A percentile compares a stretch with the other conserved stretches of the same genome.
These are phyloP conservation scores for Penicillium goetzii DNA, from an alignment of 495 filamentous ascomycete genomes.

Conservation along the genomic window DNA sequence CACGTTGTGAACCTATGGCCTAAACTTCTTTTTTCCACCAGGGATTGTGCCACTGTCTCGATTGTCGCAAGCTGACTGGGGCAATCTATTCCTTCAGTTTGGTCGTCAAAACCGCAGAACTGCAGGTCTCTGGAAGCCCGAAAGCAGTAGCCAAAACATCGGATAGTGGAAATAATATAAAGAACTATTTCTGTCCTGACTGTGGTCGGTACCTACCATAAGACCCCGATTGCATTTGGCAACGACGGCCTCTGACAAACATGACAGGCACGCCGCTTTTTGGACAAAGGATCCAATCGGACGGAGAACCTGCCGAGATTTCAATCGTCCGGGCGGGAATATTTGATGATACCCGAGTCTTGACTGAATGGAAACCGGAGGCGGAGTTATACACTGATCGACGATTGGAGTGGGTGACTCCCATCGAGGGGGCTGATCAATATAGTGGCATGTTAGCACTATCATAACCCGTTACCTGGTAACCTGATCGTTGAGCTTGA, in stretches of 20 bases:
- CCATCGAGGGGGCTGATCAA: conserved; percentile 38
- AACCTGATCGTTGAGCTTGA: background rate
- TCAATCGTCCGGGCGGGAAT: conserved; percentile 42
- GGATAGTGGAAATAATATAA: conserved; percentile 41
- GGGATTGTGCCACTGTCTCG: conserved; percentile 44
- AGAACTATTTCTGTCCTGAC: conserved; percentile 44
- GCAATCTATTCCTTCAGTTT: conserved; percentile 29
- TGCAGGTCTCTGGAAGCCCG: conserved; percentile 36
- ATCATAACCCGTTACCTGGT: background rate
- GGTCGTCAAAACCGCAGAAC: conserved; percentile 29
- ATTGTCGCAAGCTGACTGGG: conserved; percentile 45
- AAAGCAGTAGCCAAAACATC: conserved; percentile 38
- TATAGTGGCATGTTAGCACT: conserved; percentile 29
- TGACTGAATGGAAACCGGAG: conserved; percentile 33
- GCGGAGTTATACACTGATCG: conserved; percentile 36
- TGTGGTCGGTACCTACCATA: conserved; percentile 37
- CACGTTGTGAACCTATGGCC: background rate
- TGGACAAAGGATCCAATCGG: conserved; percentile 26
- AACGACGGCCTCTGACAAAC: conserved; percentile 15
- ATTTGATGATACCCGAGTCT: conserved; percentile 31
- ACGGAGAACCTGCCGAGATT: conserved; percentile 24
- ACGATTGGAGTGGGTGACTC: conserved; percentile 33
- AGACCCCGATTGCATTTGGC: background rate
- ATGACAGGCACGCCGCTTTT: conserved; percentile 42
- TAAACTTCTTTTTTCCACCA: conserved; percentile 17